These are phyloP conservation scores for Pascua sp. DNA, from an alignment of 1,284 basidiomycete genomes.

Conservation along the genomic window DNA sequence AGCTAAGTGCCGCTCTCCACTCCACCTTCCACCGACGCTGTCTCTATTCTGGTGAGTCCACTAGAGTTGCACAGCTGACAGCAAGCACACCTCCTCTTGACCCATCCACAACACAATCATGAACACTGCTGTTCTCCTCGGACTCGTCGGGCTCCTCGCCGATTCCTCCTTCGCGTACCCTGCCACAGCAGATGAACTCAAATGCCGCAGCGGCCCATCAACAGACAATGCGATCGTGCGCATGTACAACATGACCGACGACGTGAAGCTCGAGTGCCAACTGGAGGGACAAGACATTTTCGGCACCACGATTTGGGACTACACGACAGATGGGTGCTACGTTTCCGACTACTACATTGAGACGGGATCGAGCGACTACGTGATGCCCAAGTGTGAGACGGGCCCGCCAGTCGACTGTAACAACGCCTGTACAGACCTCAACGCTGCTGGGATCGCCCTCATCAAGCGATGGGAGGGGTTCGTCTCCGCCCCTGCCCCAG, in stretches of 20 bases:
- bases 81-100: too few species aligned
- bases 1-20: too few species aligned
- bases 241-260: neutral
- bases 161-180: neutral
- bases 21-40: too few species aligned
- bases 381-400: slow-evolving; percentile 1
- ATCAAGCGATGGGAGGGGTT: slow-evolving; percentile 14
- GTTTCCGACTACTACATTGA: slow-evolving; percentile 10
- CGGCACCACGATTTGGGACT: slow-evolving; percentile 6
- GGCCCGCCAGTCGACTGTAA: neutral
- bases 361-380: slow-evolving; percentile 3
- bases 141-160: too few species aligned
- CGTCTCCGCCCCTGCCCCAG: neutral
- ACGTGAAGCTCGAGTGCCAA: slow-evolving; percentile 10
- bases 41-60: too few species aligned
- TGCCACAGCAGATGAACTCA: slow-evolving; percentile 5
- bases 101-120: too few species aligned
- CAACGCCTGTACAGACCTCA: slow-evolving; percentile 3
- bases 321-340: slow-evolving; percentile 13
- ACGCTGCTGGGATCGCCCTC: slow-evolving; percentile 7
- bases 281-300: slow-evolving; percentile 1
- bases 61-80: too few species aligned
- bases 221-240: neutral
- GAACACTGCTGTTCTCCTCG: too few species aligned
- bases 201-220: slow-evolving; percentile 10